phyloP scores from a whole-genome alignment of 225 moss, liverwort and hornwort species.

The Neckera pumila region DNA sequence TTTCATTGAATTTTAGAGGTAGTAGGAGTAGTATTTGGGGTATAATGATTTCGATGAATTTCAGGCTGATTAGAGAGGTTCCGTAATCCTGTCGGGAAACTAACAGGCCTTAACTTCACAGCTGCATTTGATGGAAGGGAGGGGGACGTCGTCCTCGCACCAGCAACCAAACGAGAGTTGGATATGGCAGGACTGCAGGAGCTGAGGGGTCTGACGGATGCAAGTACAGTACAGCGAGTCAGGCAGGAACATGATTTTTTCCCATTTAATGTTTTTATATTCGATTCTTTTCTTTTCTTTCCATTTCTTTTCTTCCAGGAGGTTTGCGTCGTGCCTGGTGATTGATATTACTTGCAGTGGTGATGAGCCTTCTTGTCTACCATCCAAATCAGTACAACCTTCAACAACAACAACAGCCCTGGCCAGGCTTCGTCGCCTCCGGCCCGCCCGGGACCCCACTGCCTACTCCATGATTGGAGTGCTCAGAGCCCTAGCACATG shows the following conservation, averaged over 20 bases:
- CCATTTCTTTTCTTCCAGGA: background rate
- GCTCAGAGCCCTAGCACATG: constrained; percentile 26
- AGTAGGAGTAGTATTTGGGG: no score
- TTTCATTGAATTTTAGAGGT: background rate
- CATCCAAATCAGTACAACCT: background rate
- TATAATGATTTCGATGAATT: background rate
- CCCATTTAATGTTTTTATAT: background rate
- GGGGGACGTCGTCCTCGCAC: constrained; percentile 1
- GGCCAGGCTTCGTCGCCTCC: background rate
- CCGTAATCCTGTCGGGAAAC: constrained; percentile 19
- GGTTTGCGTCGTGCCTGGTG: background rate
- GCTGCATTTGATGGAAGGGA: background rate
- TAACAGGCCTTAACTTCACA: background rate
- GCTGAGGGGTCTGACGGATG: background rate
- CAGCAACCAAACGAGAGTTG: constrained; percentile 4
- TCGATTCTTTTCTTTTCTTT: background rate
- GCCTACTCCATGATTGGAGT: constrained; percentile 25
- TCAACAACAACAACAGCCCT: background rate
- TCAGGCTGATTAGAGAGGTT: constrained; percentile 3
- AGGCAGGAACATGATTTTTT: background rate
- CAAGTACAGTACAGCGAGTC: background rate
- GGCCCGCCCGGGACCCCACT: constrained; percentile 15
- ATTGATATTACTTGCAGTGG: background rate
- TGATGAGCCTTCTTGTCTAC: background rate
- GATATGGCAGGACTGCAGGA: constrained; percentile 13